Base-by-base conservation (phyloP, 164 flowering plant species). In the Tetrastigma voinierianum region DNA sequence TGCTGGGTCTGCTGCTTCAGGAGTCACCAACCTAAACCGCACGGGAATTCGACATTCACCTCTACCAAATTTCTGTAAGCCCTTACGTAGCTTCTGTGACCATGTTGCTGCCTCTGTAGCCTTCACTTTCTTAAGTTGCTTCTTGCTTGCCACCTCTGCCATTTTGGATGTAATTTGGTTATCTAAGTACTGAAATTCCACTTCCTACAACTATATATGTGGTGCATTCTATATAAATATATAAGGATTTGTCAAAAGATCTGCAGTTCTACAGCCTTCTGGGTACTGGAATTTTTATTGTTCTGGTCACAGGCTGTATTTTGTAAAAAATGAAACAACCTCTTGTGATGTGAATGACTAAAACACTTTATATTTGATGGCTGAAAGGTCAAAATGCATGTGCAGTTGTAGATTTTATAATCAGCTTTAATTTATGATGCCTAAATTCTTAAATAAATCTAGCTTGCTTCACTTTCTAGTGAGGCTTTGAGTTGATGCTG, bases 1-100 rank as follows among this genome's bases (percentile, higher is more conserved):
- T 66, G 98, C 96, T 1, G 95, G 90, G 47, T 91, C 98, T 23
- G 96, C 98, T 63, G 86, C 98, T 21, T 77, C 96, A 2, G 93
- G 93, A 3, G 95, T 91, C 17, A 81, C 89, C 60, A 94, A 86
- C 77, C 73, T 94, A 78, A 91, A 94, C 73, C 85, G 90, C 3
- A 90, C 95, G 1, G 98, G 98, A 47, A 84, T 94, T 40, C 77
- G 76, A 12, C 96, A 90, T 67, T 70, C 97, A 1, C 67, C 86
- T 49, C 78, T 94, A 4, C 98, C 98, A 0, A 76, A 90, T 64
- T 90, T 94, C 80, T 94, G 98, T 71, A 88, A 91, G 79, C 84
- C 90, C 9, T 68, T 94, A 16, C 81, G 70, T n/a, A 47, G 49
- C 58, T 94, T 94, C 81, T 91, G 96, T n/a, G 84, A 83, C 68